phyloP scores from a whole-genome alignment of 768 basidiomycete genomes.

The Lactifluus subvellereus region DNA sequence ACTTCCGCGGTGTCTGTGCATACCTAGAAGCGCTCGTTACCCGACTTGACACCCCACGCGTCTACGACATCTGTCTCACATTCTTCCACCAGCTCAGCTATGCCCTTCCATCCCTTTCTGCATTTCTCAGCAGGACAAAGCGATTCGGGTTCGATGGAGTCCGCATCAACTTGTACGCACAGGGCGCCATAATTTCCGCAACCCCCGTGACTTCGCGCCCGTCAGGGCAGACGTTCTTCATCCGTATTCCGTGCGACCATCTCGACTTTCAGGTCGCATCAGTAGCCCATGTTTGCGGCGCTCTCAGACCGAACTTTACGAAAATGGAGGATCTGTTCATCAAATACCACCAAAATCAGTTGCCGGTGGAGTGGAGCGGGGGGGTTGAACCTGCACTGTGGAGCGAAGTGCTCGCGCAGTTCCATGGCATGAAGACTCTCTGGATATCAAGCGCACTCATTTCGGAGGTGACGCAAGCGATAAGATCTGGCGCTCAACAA shows the following conservation, averaged over 20 bases:
- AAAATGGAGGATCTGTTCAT: constrained; percentile 3
- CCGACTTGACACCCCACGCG: not conserved
- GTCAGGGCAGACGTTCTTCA: not conserved
- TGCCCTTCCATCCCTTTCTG: not conserved
- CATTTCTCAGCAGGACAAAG: not conserved
- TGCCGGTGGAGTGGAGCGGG: not conserved
- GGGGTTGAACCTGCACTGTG: not conserved
- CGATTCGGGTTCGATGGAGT: constrained; percentile 3
- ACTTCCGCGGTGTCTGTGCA: not conserved
- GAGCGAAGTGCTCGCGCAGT: not conserved
- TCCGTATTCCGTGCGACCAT: not conserved
- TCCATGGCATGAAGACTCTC: constrained; percentile 1
- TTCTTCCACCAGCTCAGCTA: constrained; percentile 4
- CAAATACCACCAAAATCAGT: not conserved
- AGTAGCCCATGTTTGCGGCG: not conserved
- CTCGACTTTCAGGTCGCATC: constrained; percentile 5
- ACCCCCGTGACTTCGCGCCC: not conserved
- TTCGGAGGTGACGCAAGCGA: not conserved
- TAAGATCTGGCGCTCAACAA: not conserved
- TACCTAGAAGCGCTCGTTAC: not conserved
- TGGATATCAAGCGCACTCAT: constrained; percentile 5
- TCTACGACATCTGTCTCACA: not conserved
- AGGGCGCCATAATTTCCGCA: not conserved
- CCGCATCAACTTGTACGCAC: not conserved
- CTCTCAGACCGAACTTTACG: not conserved